Base-by-base conservation (phyloP, 305 asterid genomes). In the Striga hermonthica region DNA sequence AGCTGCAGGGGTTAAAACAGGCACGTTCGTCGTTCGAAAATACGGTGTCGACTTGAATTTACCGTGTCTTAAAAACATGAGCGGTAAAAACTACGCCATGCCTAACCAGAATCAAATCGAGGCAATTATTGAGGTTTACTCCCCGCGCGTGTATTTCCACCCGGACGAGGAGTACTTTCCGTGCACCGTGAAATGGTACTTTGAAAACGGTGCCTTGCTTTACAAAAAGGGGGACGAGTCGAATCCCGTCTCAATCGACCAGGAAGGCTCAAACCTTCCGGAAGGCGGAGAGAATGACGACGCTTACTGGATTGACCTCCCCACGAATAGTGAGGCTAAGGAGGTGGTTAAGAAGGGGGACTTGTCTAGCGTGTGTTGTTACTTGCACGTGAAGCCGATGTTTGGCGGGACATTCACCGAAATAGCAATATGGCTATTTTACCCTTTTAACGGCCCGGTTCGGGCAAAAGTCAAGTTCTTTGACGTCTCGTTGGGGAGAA, bases 391-490 rank as follows among this genome's bases (percentile, higher is more conserved):
- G 10, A 91, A 91, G 40, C 94, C 96, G 1, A 78, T 79, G 87
- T 69, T 78, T 36, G 98, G 95, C 2, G 95, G 80, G 39, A 85
- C 94, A 1, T 81, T 64, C 55, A 85, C 94, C 0, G 96, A 91
- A 36, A 36, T 91, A 2, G 88, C 81, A 0, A 53, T 83, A 2
- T 88, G 98, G 98, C 6, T 82, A 5, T 91, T 86, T 47, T 88
- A 88, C 85, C 98, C 98, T 37, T 91, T 84, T 69, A 91, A 91
- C 38, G 98, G 98, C 4, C 82, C 89, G 1, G 90, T 94, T 0
- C 79, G 60, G 69, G 94, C 86, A 0, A 88, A 88, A 63, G 69
- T 91, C 6, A 84, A 79, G 73, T 80, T 85, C 73, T 34, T 91
- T 4, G 79, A 77, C 28, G 45, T 91, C 0, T 12, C 78, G 0